A percentile compares a stretch with the other conserved stretches of the same genome.
phyloP scores from a whole-genome alignment of 176 grass and related monocot species.

The Triticum urartu region DNA sequence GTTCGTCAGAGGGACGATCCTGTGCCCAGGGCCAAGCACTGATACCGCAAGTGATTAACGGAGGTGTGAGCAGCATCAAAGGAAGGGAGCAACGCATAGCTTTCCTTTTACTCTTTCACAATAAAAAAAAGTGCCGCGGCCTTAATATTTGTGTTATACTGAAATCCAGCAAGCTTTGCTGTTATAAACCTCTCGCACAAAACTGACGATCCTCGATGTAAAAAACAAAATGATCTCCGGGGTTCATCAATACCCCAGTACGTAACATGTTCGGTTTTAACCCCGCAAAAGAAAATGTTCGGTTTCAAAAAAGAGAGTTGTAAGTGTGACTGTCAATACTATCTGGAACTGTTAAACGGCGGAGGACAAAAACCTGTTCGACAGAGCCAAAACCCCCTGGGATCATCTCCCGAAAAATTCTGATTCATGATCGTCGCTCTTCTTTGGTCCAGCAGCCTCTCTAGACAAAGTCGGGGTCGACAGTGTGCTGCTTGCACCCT shows the following conservation, averaged over 20 bases:
- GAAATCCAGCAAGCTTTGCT: not conserved
- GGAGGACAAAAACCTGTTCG: not conserved
- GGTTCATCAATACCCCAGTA: not conserved
- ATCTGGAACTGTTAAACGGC: not conserved
- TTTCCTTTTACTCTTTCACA: not conserved
- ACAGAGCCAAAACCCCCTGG: not conserved
- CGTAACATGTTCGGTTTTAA: not conserved
- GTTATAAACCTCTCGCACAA: not conserved
- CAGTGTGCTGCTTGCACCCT: constrained; percentile 61
- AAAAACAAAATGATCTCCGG: not conserved
- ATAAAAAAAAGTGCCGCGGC: not conserved
- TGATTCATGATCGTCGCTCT: not conserved
- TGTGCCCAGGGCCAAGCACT: not conserved
- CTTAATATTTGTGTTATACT: not conserved
- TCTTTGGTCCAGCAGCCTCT: not conserved
- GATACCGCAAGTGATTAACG: not conserved
- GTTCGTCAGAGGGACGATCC: constrained; percentile 33
- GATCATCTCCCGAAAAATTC: not conserved
- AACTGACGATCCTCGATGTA: not conserved
- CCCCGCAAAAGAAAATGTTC: not conserved
- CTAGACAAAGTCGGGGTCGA: not conserved
- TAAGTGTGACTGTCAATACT: not conserved
- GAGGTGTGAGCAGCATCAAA: not conserved
- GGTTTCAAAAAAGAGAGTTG: not conserved
- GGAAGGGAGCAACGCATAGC: not conserved